Percentiles rank a stretch among this genome's conserved stretches.
Conservation (phyloP, 1,284 basidiomycete species). For the Cutaneotrichosporon cutaneum region DNA sequence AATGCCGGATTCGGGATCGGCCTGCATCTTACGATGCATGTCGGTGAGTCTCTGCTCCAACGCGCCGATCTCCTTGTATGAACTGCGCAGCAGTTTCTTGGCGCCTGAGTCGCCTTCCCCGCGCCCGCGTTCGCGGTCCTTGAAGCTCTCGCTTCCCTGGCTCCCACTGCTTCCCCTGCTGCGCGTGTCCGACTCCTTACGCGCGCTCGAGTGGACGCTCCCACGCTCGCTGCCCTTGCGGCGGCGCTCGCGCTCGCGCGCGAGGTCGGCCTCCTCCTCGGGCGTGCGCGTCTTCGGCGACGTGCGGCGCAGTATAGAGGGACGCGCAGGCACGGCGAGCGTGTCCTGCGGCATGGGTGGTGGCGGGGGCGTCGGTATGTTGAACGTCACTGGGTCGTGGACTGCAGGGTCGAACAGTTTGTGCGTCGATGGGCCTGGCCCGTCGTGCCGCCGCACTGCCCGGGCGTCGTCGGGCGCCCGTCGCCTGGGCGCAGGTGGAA, state of each 20-base stretch:
- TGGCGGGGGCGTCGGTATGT: conserved; percentile 7
- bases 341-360: conserved; percentile 2
- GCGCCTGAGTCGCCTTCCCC: conserved; percentile 52
- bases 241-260: conserved; percentile 47
- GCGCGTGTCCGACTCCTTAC: conserved; percentile 40
- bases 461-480: conserved; percentile 10
- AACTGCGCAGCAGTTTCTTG: conserved; percentile 48
- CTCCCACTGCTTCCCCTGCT: conserved; percentile 49
- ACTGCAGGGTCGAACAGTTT: conserved; percentile 57
- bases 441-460: conserved; percentile 9
- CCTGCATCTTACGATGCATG: conserved; percentile 49
- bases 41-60: conserved; percentile 52
- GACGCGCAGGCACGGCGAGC: conserved; percentile 1
- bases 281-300: conserved; percentile 29
- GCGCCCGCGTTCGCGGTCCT: conserved; percentile 49
- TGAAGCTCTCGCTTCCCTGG: conserved; percentile 54
- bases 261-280: conserved; percentile 49
- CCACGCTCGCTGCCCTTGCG: conserved; percentile 52
- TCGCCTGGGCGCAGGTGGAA: conserved; percentile 14
- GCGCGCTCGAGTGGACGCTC: conserved; percentile 26
- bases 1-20: conserved; percentile 48
- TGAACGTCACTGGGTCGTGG: conserved; percentile 54
- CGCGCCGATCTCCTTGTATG: conserved; percentile 50
- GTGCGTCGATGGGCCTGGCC: conserved; percentile 20
- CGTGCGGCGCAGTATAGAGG: conserved; percentile 23